Evolutionary conservation across 352 stramenopile genomes (phyloP).

Genomic region (Globisporangium carolinianum): DNA sequence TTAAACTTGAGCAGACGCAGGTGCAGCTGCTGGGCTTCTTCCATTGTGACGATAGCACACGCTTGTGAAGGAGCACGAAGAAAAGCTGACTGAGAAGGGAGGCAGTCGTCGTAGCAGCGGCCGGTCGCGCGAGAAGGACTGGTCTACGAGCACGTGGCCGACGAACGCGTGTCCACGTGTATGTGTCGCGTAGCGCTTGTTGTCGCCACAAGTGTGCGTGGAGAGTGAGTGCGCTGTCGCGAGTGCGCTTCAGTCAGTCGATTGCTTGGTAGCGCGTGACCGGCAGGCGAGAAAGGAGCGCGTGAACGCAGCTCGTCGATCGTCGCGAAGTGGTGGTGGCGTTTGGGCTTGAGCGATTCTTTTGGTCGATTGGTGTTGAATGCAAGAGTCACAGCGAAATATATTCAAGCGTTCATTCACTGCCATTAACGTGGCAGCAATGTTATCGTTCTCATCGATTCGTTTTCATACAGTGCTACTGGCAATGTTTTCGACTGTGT

Average conservation of each 20-base stretch:
- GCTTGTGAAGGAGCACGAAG: too few species aligned
- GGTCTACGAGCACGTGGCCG: neutral
- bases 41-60: slow-evolving; percentile 27
- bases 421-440: too few species aligned
- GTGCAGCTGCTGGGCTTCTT: slow-evolving; percentile 63
- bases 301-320: neutral
- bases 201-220: neutral
- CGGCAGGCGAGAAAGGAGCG: neutral
- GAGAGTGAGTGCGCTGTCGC: neutral
- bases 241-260: neutral
- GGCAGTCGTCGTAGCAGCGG: neutral
- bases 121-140: neutral
- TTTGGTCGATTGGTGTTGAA: neutral
- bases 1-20: slow-evolving; percentile 67
- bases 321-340: neutral
- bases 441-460: too few species aligned
- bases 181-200: neutral
- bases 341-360: neutral
- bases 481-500: too few species aligned
- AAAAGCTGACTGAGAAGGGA: too few species aligned
- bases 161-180: neutral
- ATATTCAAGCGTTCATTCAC: too few species aligned
- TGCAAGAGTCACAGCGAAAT: neutral
- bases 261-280: neutral
- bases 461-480: too few species aligned